Evolutionary conservation across 2,329 filamentous ascomycete genomes (phyloP).

Genomic region (Phyllosticta citriasiana): DNA sequence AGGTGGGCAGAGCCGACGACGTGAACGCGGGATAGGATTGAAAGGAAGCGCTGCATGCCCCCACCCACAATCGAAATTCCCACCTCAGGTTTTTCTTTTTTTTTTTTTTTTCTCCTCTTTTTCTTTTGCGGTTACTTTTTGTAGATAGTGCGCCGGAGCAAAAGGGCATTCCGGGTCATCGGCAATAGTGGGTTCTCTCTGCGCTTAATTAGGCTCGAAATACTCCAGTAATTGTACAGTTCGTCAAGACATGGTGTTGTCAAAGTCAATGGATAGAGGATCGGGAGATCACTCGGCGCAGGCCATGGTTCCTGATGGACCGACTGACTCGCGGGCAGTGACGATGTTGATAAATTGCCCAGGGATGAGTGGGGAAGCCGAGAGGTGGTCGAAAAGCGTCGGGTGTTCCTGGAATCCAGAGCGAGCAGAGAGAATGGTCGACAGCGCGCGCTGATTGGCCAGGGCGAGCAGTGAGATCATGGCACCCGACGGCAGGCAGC

Average conservation of each 20-base stretch:
- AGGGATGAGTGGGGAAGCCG: no score
- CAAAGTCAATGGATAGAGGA: background rate
- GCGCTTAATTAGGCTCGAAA: background rate
- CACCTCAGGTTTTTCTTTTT: background rate
- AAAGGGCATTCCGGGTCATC: slow-evolving; percentile 9
- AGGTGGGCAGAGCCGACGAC: background rate
- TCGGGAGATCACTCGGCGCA: background rate
- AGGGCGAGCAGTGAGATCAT: no score
- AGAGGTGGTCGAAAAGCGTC: no score
- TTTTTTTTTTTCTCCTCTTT: slow-evolving; percentile 1
- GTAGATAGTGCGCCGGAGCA: slow-evolving; percentile 18
- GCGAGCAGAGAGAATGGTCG: no score
- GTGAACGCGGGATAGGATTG: slow-evolving; percentile 7
- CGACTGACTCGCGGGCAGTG: slow-evolving; percentile 1
- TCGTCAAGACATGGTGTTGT: background rate
- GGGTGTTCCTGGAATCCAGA: no score
- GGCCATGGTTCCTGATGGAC: background rate
- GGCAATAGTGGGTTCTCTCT: slow-evolving; percentile 2
- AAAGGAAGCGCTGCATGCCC: slow-evolving; percentile 1
- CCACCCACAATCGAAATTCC: background rate
- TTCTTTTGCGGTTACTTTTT: slow-evolving; percentile 5
- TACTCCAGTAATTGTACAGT: slow-evolving; percentile 9
- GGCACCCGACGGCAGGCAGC: no score
- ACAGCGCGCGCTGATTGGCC: no score
- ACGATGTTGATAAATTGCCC: background rate